Percentiles rank a stretch among this genome's conserved stretches.
Evolutionary conservation across 257 asterid species (phyloP).

Genomic region (Salvia miltiorrhiza): DNA sequence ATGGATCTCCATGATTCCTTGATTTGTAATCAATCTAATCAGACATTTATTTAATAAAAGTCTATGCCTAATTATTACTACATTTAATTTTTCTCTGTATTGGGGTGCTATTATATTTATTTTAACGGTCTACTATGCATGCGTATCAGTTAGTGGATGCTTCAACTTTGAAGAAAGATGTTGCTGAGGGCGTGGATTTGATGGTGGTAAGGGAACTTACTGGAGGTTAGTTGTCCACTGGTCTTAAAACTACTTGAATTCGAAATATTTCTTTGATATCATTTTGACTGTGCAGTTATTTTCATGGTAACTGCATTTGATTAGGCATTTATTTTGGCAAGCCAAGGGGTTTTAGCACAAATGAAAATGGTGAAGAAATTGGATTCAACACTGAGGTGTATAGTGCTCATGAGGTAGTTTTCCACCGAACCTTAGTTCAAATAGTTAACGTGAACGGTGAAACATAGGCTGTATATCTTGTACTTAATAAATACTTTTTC

Average conservation of each 20-base stretch:
- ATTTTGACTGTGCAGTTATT: not conserved
- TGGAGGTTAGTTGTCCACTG: conserved; percentile 63
- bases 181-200: conserved; percentile 96
- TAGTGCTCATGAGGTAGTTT: conserved; percentile 72
- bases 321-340: conserved; percentile 95
- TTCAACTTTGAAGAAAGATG: conserved; percentile 89
- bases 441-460: not conserved
- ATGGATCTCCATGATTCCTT: not conserved
- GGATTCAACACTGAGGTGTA: conserved; percentile 97
- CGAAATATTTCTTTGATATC: not conserved
- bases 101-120: not conserved
- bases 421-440: not conserved
- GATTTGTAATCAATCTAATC: no score
- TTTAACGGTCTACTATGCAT: conserved; percentile 9
- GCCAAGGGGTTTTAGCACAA: conserved; percentile 83
- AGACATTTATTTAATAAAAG: not conserved
- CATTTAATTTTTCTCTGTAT: not conserved
- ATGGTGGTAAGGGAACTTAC: conserved; percentile 99
- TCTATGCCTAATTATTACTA: not conserved
- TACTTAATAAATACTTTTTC: not conserved
- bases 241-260: conserved; percentile 7
- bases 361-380: conserved; percentile 78
- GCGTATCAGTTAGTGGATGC: conserved; percentile 82
- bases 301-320: conserved; percentile 6
- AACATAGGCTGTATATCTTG: not conserved